These are phyloP conservation scores for Cerrena zonata DNA, from an alignment of 1,284 basidiomycete genomes.

Conservation along the genomic window DNA sequence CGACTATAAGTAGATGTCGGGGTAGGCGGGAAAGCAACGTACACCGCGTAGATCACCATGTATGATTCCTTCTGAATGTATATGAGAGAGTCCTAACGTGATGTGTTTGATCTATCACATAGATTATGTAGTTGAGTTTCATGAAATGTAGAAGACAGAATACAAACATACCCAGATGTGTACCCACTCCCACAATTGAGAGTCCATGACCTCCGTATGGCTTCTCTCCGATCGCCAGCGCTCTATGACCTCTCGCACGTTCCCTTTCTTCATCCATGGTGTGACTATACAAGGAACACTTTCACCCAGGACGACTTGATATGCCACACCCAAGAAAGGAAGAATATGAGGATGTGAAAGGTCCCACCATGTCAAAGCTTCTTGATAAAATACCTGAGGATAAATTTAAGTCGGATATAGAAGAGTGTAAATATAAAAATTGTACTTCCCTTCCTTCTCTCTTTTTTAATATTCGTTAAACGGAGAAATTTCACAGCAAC, in stretches of 20 bases:
- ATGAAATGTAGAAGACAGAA: too few species aligned
- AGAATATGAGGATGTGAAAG: not conserved
- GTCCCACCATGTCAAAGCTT: not conserved
- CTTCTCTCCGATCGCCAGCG: too few species aligned
- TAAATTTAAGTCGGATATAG: too few species aligned
- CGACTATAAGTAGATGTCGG: too few species aligned
- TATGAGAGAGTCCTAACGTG: not conserved
- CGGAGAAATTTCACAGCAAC: too few species aligned
- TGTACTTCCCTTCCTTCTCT: too few species aligned
- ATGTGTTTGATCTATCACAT: not conserved
- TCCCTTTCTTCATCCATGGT: slow-evolving; percentile 1
- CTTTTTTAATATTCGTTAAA: too few species aligned
- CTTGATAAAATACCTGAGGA: not conserved
- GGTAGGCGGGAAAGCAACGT: not conserved
- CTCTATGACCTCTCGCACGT: not conserved
- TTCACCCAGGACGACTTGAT: not conserved
- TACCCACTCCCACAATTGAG: too few species aligned
- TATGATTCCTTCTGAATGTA: not conserved
- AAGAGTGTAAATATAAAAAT: too few species aligned
- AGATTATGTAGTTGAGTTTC: too few species aligned
- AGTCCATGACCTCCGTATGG: too few species aligned
- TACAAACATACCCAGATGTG: not conserved
- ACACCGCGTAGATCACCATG: slow-evolving; percentile 3
- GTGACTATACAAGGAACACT: not conserved
- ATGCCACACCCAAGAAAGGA: not conserved